Base-by-base conservation (phyloP, 2,329 filamentous ascomycete species). In the Penicillium corylophilum region DNA sequence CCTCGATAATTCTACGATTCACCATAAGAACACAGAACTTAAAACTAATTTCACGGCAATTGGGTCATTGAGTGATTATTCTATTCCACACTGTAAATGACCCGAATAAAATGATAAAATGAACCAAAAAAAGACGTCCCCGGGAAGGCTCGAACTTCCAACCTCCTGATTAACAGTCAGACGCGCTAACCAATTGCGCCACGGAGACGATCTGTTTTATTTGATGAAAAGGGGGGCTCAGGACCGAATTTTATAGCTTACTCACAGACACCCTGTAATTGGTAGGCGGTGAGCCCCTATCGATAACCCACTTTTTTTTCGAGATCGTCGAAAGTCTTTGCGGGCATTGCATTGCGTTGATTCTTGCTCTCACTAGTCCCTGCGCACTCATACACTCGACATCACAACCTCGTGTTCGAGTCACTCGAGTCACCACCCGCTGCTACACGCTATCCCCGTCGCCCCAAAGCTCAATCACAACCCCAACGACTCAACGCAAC, bases 141-240 rank as follows among this genome's bases (percentile, higher is more conserved):
- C 64, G 68, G 66, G 66, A 71, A 70, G 67, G 68, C 67, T 71
- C 64, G 68, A 71, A 71, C 68, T 69, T 70, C 67, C 67, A 69
- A 68, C 66, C 66, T 71, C 66, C 59, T 57, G 61, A 65, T 65
- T 67, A 67, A 67, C 65, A 67, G 64, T 66, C 64, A 61, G 64
- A 67, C 65, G 65, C 65, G 65, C 65, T 67, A 67, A 57, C 65
- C 65, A 50, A 67, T 67, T 67, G 65, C 64, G 65, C 64, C 64
- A 67, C 63, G 57, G 62, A 64, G 62, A 64, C 61, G 26, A 28
- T 28, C 26, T 28, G 26, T 28, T 28, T 28, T 28, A 10, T 10
- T 28, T 28, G 26, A 28, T n/a, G n/a, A 28, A 3, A 6, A 28
- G 9, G 8, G 26, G 26, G 7, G 26, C 26, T 10, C 26, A 28